Evolutionary conservation across 306 rosid genomes (phyloP), one percentile per base, ranked within the genome.

Genomic region (Quercus gilva): DNA sequence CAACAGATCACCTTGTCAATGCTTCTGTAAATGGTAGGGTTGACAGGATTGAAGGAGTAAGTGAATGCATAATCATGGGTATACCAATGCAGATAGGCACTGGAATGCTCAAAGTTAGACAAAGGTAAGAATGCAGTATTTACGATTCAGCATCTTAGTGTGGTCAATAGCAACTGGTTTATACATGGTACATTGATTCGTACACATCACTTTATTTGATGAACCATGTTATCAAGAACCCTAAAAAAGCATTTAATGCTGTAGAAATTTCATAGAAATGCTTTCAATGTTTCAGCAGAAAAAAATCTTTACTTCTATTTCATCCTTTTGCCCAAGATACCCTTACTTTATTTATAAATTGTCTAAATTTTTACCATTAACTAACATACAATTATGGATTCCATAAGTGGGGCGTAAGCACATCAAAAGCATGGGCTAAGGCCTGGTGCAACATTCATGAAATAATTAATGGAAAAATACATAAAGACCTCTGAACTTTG

Each of bases 61-160:
- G 93, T 82, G 97, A 94, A 74, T 84, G 92, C 87, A 88, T 91
- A 71, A 94, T 94, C 83, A 94, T 92, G 98, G 98, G 98, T 75
- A 90, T 87, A 78, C 98, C 98, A 3, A 86, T 94, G 86, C 87
- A 76, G 56, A 83, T 94, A 72, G 98, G 98, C 85, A 88, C 97
- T 3, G 98, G 98, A 84, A 89, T 92, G 88, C 83, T 92, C 72
- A 91, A 90, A 86, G 84, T 94, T 78, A 86, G 84, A 89, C 99
- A 94, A 85, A 87, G 97, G 99, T 94, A 71, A 80, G 68, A 81
- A 76, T 77, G 67, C 71, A 55, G 20, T 68, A 28, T 75, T 56
- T 53, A 43, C 33, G 43, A 55, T 75, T 43, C 52, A 41, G 45
- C 45, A 41, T 41, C 45, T 41, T 41, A 41, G 45, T 41, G 45